phyloP scores from a whole-genome alignment of 169 alveolate genomes.

The Plasmodium vinckei region DNA sequence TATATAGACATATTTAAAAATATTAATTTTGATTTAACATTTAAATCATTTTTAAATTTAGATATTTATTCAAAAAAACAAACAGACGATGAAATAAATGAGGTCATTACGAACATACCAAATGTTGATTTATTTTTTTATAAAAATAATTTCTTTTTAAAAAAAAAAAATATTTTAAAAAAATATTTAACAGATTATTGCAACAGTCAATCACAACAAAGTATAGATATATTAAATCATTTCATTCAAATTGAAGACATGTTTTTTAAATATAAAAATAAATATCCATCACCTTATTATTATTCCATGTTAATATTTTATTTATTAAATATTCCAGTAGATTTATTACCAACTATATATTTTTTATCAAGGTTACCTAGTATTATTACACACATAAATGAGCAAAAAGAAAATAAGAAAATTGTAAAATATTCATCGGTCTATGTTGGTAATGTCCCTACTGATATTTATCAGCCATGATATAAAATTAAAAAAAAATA shows the following conservation, averaged over 20 bases:
- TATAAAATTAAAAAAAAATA: not conserved
- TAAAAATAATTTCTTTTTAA: constrained; percentile 14
- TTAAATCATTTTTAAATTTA: constrained; percentile 13
- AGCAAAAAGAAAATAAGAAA: constrained; percentile 44
- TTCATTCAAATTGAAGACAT: constrained; percentile 31
- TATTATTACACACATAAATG: constrained; percentile 57
- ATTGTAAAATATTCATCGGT: constrained; percentile 29
- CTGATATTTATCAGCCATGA: not conserved
- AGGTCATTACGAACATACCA: not conserved
- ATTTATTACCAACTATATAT: constrained; percentile 14
- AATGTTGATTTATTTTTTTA: constrained; percentile 24
- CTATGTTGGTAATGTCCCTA: constrained; percentile 31
- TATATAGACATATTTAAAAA: constrained; percentile 53
- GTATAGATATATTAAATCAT: constrained; percentile 6
- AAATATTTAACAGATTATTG: constrained; percentile 25
- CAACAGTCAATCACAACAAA: constrained; percentile 1
- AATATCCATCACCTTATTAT: constrained; percentile 36
- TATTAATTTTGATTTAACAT: constrained; percentile 7
- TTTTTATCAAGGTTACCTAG: constrained; percentile 33
- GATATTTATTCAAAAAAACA: not conserved
- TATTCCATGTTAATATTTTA: constrained; percentile 41
- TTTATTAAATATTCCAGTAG: constrained; percentile 12
- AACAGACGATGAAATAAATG: not conserved
- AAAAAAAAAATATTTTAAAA: constrained; percentile 39
- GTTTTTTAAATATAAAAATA: constrained; percentile 35